phyloP scores from a whole-genome alignment of 768 basidiomycete species.

The Mrakia hoshinonis region DNA sequence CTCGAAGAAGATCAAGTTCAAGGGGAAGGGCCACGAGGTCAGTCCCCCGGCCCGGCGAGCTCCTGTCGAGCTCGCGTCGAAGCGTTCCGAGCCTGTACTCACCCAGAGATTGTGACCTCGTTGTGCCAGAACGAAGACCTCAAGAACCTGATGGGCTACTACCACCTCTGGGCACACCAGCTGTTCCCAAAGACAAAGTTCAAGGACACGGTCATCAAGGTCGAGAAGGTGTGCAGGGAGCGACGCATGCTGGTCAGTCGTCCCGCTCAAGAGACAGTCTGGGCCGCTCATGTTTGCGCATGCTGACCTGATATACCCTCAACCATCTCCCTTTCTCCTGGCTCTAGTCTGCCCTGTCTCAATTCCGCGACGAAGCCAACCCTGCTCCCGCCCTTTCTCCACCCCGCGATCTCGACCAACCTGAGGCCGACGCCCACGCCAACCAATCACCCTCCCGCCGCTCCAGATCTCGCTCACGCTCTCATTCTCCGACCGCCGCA shows the following conservation, averaged over 20 bases:
- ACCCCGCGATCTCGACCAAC: slow-evolving; percentile 1
- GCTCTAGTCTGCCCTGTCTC: slow-evolving; percentile 2
- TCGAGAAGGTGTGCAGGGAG: slow-evolving; percentile 83
- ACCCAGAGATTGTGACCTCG: background rate
- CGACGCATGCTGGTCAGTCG: slow-evolving; percentile 69
- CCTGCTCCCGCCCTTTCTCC: background rate
- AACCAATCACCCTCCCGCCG: background rate
- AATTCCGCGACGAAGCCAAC: slow-evolving; percentile 4
- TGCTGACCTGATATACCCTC: background rate
- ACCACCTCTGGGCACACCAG: slow-evolving; percentile 91
- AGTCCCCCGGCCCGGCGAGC: slow-evolving; percentile 16
- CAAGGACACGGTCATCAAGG: slow-evolving; percentile 68
- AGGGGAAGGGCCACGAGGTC: slow-evolving; percentile 90
- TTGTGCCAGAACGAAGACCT: slow-evolving; percentile 63
- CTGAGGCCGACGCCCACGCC: too few relatives aligned
- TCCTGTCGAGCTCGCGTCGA: background rate
- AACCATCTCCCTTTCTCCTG: background rate
- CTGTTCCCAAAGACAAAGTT: slow-evolving; percentile 86
- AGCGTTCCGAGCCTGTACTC: background rate
- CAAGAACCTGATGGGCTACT: slow-evolving; percentile 65
- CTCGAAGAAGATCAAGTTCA: slow-evolving; percentile 66
- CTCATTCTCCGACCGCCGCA: background rate
- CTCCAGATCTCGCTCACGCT: background rate
- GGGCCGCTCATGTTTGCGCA: background rate
- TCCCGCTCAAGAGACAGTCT: background rate